Evolutionary conservation across 805 yeast species (phyloP).

Genomic region (Saccharomyces paradoxus): DNA sequence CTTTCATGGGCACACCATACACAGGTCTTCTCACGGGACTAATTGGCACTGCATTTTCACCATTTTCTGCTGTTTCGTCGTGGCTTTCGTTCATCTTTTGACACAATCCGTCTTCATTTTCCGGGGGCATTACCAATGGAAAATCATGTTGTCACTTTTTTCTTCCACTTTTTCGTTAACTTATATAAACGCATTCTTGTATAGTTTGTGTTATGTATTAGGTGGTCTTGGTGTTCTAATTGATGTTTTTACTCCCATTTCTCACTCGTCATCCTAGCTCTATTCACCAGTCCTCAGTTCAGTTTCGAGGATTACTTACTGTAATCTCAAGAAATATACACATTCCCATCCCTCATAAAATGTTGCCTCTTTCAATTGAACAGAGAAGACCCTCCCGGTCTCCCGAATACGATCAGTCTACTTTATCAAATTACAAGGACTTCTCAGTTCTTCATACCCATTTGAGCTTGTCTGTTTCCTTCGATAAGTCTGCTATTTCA

Average conservation of each 20-base stretch:
- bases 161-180: background rate
- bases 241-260: background rate
- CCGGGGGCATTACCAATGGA: background rate
- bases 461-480: constrained; percentile 47
- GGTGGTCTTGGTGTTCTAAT: background rate
- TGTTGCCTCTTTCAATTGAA: constrained; percentile 24
- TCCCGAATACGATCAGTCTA: constrained; percentile 65
- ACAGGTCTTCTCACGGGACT: background rate
- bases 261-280: background rate
- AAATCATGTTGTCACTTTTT: background rate
- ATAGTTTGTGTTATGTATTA: background rate
- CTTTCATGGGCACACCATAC: background rate
- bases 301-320: background rate
- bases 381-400: constrained; percentile 26
- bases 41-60: background rate
- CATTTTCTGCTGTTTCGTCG: background rate
- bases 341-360: background rate
- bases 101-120: background rate
- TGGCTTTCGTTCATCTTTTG: background rate
- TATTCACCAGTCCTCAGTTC: background rate
- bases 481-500: constrained; percentile 40
- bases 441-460: constrained; percentile 46
- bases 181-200: background rate
- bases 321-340: background rate
- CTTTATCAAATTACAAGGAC: constrained; percentile 59